Evolutionary conservation across 2,329 filamentous ascomycete species (phyloP), one percentile per base, ranked within the genome.

Genomic region (Magnaporthiopsis incrustans): DNA sequence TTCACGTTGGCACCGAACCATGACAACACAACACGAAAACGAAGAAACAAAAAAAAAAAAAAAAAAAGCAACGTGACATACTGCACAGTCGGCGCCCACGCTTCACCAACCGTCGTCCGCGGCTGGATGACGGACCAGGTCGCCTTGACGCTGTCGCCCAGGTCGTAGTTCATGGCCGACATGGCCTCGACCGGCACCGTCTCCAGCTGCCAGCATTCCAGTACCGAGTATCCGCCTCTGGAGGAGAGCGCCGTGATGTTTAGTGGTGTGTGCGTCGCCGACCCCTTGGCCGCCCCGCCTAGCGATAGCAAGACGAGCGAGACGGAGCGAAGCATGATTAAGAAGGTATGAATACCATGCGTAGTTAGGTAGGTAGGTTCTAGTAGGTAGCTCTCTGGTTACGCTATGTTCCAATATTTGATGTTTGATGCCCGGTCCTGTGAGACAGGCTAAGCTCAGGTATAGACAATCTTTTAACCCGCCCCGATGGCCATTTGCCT

Each of bases 71-170:
- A 30, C 4, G 4, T 30, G 30, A 64, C 70, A 61, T 35, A 75
- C 72, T 74, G 73, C 30, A 73, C 69, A 10, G 69, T 62, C 3
- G 73, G 72, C 25, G 73, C 73, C 73, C 73, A 74, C 0, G 73
- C 73, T 64, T 75, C 70, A 8, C 73, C 73, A 2, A 72, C 67
- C 4, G 64, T 66, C 1, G 72, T 75, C 15, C 69, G 66, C 14
- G 73, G 73, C 44, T 71, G 65, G 57, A 75, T 74, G 62, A 71
- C 70, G 30, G 73, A 74, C 71, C 73, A 72, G 4, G 65, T 68
- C 2, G 72, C 71, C 53, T 66, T 61, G 1, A 69, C 71, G n/a
- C 70, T 71, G 27, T 72, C 70, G 50, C 69, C 70, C 44, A 74
- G 33, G 12, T 64, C 65, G 64, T 73, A 75, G 64, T 74, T 75